Evolutionary conservation across 257 asterid genomes (phyloP).

Genomic region (Gentiana dahurica): DNA sequence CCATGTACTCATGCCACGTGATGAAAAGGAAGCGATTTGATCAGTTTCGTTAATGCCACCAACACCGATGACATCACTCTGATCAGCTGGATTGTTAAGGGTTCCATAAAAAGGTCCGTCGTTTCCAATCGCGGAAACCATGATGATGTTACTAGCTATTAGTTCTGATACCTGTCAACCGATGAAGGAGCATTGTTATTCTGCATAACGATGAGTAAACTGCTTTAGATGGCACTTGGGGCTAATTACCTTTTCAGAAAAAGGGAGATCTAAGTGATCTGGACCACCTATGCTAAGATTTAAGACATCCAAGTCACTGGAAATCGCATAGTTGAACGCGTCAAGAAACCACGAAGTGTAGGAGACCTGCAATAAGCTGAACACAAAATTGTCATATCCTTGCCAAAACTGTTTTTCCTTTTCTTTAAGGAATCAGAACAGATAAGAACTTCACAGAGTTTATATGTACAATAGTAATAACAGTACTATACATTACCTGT

Average conservation of each 20-base stretch:
- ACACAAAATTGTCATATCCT: slow-evolving; percentile 72
- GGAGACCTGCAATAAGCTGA: slow-evolving; percentile 99
- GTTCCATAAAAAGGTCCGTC: slow-evolving; percentile 99
- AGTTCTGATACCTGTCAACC: slow-evolving; percentile 84
- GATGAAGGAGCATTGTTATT: background rate
- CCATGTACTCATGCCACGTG: slow-evolving; percentile 99
- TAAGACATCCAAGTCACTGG: slow-evolving; percentile 91
- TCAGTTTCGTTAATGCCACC: slow-evolving; percentile 98
- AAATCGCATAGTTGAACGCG: slow-evolving; percentile 96
- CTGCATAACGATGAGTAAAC: too few relatives aligned
- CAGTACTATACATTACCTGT: slow-evolving; percentile 66
- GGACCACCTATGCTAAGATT: slow-evolving; percentile 99
- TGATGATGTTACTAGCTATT: slow-evolving; percentile 87
- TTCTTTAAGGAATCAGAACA: background rate
- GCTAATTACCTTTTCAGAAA: slow-evolving; percentile 65
- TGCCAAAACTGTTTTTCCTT: slow-evolving; percentile 18
- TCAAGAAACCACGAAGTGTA: slow-evolving; percentile 99
- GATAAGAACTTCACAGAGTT: background rate
- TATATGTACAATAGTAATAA: background rate
- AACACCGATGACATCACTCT: slow-evolving; percentile 99
- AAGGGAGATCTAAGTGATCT: slow-evolving; percentile 88
- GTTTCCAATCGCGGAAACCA: slow-evolving; percentile 98
- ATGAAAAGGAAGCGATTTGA: slow-evolving; percentile 96
- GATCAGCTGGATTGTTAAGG: slow-evolving; percentile 97
- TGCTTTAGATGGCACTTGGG: background rate